Evolutionary conservation across 2,329 filamentous ascomycete species (phyloP), one percentile per base, ranked within the genome.

Genomic region (Diatrype stigma): DNA sequence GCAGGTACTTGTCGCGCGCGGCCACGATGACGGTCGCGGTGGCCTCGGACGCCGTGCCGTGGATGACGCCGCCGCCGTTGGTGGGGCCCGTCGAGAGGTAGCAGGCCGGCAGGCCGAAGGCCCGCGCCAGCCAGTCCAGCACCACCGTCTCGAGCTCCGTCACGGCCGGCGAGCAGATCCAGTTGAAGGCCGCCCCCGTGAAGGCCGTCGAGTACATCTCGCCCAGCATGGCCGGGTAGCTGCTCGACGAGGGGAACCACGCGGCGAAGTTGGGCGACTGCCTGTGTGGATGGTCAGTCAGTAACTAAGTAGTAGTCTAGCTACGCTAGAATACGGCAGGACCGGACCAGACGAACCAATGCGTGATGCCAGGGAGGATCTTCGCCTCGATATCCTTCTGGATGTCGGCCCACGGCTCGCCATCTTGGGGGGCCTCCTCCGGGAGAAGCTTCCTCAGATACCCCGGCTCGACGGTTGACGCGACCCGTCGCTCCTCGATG

Each of bases 191-290:
- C 1, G 93, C 90, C 16, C 89, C 89, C 12, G 85, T 94, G 71
- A 96, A 92, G 6, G 90, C 87, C 5, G 89, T 86, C 42, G 85
- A 90, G 76, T 96, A 97, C 75, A 97, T 85, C 72, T 97, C 93
- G 19, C 90, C 93, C 11, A 97, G 79, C 68, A 96, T 93, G 26
- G 85, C 82, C 0, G 93, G 91, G 66, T 87, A 96, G 34, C 87
- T 89, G 48, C 86, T 85, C 22, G 83, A 85, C 46, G 90, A 90
- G 1, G 93, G 89, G 72, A 94, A 97, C 77, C 95, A 97, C 42
- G 93, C 93, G 82, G 96, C 90, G 78, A 96, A 97, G 65, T 93
- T 91, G 16, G 90, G 93, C 2, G 86, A 90, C 67, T 96, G 87
- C 91, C 76, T 78, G 44, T 14, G 2, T 11, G 7, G 21, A 21